Evolutionary conservation across 2,329 filamentous ascomycete species (phyloP).

Genomic region (Colletotrichum zoysiae): DNA sequence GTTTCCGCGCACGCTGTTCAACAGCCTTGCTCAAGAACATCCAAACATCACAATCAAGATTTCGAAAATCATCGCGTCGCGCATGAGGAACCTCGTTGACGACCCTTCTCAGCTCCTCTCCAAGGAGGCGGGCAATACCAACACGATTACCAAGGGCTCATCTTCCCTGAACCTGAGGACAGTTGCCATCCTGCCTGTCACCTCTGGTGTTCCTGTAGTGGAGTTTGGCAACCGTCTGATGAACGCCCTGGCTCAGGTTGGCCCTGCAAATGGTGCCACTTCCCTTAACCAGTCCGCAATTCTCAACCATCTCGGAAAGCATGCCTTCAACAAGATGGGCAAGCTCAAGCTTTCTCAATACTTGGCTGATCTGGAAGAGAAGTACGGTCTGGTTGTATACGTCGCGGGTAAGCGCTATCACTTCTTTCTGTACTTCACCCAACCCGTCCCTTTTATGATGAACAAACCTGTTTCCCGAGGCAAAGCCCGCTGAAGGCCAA

Average conservation of each 20-base stretch:
- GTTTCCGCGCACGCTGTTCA: constrained; percentile 95
- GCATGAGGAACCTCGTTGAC: constrained; percentile 91
- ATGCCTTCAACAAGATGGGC: constrained; percentile 97
- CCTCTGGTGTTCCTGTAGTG: constrained; percentile 90
- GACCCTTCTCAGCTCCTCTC: constrained; percentile 77
- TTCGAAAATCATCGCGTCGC: constrained; percentile 96
- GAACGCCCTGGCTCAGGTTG: constrained; percentile 89
- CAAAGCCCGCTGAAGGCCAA: constrained; percentile 65
- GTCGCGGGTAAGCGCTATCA: constrained; percentile 74
- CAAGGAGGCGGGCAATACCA: constrained; percentile 70
- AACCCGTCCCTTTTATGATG: constrained; percentile 59
- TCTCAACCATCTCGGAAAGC: constrained; percentile 91
- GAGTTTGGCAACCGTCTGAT: constrained; percentile 94
- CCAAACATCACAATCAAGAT: constrained; percentile 99
- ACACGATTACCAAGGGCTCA: constrained; percentile 75
- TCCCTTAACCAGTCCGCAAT: constrained; percentile 95
- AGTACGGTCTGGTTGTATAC: constrained; percentile 95
- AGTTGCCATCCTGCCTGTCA: constrained; percentile 91
- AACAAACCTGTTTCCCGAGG: constrained; percentile 63
- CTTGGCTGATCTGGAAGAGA: constrained; percentile 95
- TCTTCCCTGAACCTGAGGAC: constrained; percentile 94
- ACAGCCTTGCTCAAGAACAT: constrained; percentile 96
- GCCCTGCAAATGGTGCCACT: constrained; percentile 88
- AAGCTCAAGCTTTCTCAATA: constrained; percentile 97
- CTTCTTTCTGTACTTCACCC: constrained; percentile 1